These are phyloP conservation scores for Grifola frondosa DNA, from an alignment of 1,284 basidiomycete genomes.

Conservation along the genomic window DNA sequence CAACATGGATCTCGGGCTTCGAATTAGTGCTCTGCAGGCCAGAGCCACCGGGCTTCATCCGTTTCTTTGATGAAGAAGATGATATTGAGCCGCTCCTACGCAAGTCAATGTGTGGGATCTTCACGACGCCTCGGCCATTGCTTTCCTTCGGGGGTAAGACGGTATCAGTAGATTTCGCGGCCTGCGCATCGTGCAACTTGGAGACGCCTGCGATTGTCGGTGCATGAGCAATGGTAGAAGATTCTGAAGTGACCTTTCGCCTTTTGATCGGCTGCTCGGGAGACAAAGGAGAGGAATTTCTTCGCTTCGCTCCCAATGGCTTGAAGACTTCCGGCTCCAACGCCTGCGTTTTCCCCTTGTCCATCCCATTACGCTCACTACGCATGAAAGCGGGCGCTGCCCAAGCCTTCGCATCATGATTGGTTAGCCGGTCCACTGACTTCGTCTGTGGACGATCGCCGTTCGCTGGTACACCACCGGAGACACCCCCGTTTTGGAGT, in stretches of 20 bases:
- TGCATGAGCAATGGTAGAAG: background rate
- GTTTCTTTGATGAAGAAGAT: background rate
- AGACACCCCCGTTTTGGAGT: too few relatives aligned
- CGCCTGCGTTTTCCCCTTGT: background rate
- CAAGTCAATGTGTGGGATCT: slow-evolving; percentile 1
- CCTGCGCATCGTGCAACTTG: too few relatives aligned
- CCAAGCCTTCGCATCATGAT: slow-evolving; percentile 21
- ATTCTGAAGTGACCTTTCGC: slow-evolving; percentile 9
- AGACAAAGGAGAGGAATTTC: slow-evolving; percentile 1
- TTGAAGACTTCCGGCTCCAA: background rate
- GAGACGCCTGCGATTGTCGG: too few relatives aligned
- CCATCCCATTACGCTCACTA: background rate
- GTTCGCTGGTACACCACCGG: too few relatives aligned
- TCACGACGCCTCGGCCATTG: background rate
- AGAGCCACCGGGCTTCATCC: background rate
- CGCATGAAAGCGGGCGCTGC: slow-evolving; percentile 20
- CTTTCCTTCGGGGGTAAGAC: too few relatives aligned
- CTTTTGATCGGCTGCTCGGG: slow-evolving; percentile 15
- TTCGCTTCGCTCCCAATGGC: background rate
- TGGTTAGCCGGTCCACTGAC: background rate
- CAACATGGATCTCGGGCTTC: background rate
- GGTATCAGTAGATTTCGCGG: too few relatives aligned
- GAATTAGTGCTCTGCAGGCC: background rate
- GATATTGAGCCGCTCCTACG: background rate
- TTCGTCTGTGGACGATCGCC: too few relatives aligned